phyloP scores from a whole-genome alignment of 2,329 filamentous ascomycete genomes.

The Pseudodiploospora longispora region DNA sequence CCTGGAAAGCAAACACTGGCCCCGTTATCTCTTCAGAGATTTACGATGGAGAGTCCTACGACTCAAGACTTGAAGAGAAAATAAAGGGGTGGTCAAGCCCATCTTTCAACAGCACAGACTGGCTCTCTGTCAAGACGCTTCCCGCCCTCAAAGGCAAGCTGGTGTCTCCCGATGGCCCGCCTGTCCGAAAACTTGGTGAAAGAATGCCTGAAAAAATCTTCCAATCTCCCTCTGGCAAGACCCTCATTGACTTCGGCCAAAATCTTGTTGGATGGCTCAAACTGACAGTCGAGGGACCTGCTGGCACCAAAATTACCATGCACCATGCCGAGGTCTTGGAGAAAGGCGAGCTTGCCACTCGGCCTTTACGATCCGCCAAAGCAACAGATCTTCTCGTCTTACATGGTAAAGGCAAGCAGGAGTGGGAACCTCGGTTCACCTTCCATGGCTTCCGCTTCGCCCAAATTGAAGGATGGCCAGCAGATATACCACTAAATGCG shows the following conservation, averaged over 20 bases:
- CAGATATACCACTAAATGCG: constrained; percentile 10
- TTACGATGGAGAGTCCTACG: constrained; percentile 46
- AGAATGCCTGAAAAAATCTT: constrained; percentile 23
- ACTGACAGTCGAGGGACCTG: constrained; percentile 27
- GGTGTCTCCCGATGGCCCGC: constrained; percentile 33
- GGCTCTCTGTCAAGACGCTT: constrained; percentile 23
- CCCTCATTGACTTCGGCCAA: constrained; percentile 48
- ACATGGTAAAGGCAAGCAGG: constrained; percentile 11
- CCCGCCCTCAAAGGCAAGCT: constrained; percentile 24
- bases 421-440: constrained; percentile 41
- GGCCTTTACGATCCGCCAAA: constrained; percentile 34
- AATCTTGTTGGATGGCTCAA: constrained; percentile 46
- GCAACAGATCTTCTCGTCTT: constrained; percentile 31
- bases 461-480: constrained; percentile 37
- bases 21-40: constrained; percentile 32
- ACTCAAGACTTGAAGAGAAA: constrained; percentile 26
- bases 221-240: constrained; percentile 32
- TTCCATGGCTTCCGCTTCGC: constrained; percentile 47
- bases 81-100: constrained; percentile 18
- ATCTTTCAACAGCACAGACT: constrained; percentile 17
- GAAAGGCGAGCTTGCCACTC: constrained; percentile 31
- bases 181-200: constrained; percentile 29
- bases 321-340: constrained; percentile 49
- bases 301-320: constrained; percentile 35
- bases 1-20: constrained; percentile 27